Evolutionary conservation across 2,329 filamentous ascomycete species (phyloP), one percentile per base, ranked within the genome.

Genomic region (Cladosporium oxysporum): DNA sequence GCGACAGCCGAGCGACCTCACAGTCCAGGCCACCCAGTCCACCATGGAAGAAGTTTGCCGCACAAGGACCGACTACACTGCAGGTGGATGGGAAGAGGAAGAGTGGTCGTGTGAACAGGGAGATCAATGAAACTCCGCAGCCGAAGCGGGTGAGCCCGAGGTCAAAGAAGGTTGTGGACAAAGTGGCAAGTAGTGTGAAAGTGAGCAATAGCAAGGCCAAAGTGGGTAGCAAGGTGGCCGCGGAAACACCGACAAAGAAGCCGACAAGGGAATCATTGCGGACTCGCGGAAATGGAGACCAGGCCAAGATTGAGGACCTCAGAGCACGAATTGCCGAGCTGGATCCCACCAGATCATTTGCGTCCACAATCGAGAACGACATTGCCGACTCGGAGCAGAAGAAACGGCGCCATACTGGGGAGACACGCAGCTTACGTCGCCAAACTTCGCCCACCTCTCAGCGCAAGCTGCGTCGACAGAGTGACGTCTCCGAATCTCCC

Each of bases 11-110:
- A 57, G 69, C 70, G 26, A 65, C 53, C 28, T 69, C 73, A 64
- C 69, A 78, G 66, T 76, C 82, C 68, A 78, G 82, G 79, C 80
- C 82, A 62, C 83, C 85, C 67, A 98, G 94, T 69, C 95, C 95
- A 70, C 95, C 95, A 26, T 99, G 95, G 95, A 98, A 95, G 82
- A 91, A 88, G 74, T 86, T 91, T 69, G 86, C 86, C 66, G 92
- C 91, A 49, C 91, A 96, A 31, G 95, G 95, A 0, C 95, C 95
- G 26, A 95, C 94, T 3, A 90, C 91, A 0, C 93, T 96, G 76
- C 86, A 90, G 55, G 82, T 85, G 67, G 83, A 87, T 75, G 87
- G 87, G 47, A 83, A 83, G 70, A 81, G 87, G 67, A 87, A 86
- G 76, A 89, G 87, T 53, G 84, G 86, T 58, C 81, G 87, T 71